Evolutionary conservation across 257 asterid species (phyloP), one percentile per base, ranked within the genome.

Genomic region (Leonotis leonurus): DNA sequence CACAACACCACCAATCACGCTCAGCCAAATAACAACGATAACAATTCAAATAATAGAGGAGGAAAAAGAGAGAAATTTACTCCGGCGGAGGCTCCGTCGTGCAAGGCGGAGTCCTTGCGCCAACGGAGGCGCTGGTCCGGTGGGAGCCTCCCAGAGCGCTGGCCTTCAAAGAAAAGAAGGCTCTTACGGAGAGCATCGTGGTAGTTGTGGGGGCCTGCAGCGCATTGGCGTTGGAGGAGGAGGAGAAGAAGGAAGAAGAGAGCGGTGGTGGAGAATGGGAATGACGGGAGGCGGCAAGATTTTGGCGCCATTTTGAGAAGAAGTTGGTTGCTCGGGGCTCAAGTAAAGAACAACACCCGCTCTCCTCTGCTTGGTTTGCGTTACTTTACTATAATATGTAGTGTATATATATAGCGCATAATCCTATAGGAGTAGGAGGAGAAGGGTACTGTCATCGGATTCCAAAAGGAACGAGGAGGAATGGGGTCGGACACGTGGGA

Each of bases 161-260:
- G 97, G 78, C 95, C 97, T 72, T 90, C 97, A 74, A 85, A 87
- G 88, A 87, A 90, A 12, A 90, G 83, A 20, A 90, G 82, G 81
- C 97, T 81, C 72, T 90, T 90, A 1, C 76, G 81, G 51, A 90
- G 95, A 17, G 96, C 96, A 36, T 83, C 96, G 27, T 70, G 78
- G 88, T 90, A 90, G 70, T 90, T 70, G 20, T 85, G 95, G 54
- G 75, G 68, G 24, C 53, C 58, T 1, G 62, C 76, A 3, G 75
- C 67, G 50, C 69, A 27, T 4, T 13, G 61, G 56, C 12, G 49
- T 0, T 5, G 56, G 50, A 41, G 62, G 60, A 66, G 59, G 36
- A 62, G 41, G 71, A 79, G 50, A 70, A 67, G 7, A 59, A 67
- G 25, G 51, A 63, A 16, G 51, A 63, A 16, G 54, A 22, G 32